A percentile compares a stretch with the other conserved stretches of the same genome.
phyloP scores from a whole-genome alignment of 139 green algal species.

The Chlorella sp. region DNA sequence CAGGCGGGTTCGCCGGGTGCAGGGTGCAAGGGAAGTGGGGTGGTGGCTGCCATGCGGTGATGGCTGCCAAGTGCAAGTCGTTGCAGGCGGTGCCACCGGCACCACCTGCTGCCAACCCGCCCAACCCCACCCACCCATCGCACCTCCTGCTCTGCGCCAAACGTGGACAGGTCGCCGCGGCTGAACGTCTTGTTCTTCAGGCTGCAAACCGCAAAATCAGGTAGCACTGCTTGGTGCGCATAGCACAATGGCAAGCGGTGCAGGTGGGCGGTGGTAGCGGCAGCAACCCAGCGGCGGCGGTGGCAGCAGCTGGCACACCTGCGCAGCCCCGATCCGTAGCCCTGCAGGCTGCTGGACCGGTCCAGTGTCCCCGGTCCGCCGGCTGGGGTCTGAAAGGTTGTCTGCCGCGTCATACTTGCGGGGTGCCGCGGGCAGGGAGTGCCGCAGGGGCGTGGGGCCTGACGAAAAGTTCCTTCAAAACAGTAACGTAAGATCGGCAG shows the following conservation, averaged over 20 bases:
- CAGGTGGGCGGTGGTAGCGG: background rate
- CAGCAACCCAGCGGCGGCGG: background rate
- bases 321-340: slow-evolving; percentile 20
- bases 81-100: too few relatives aligned
- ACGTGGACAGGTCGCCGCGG: slow-evolving; percentile 12
- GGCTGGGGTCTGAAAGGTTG: too few relatives aligned
- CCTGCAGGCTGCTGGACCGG: slow-evolving; percentile 7
- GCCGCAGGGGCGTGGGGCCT: too few relatives aligned
- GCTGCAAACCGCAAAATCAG: background rate
- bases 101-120: too few relatives aligned
- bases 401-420: too few relatives aligned
- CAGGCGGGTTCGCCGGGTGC: background rate
- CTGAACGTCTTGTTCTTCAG: slow-evolving; percentile 24
- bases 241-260: too few relatives aligned
- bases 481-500: too few relatives aligned
- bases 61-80: too few relatives aligned
- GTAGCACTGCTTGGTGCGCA: background rate
- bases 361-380: too few relatives aligned
- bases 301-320: background rate
- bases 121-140: background rate
- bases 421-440: too few relatives aligned
- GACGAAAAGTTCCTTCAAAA: too few relatives aligned
- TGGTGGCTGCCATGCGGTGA: too few relatives aligned
- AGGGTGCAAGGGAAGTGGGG: background rate
- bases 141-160: slow-evolving; percentile 21